These are phyloP conservation scores for Perilla frutescens DNA, from an alignment of 257 asterid species.

Conservation along the genomic window DNA sequence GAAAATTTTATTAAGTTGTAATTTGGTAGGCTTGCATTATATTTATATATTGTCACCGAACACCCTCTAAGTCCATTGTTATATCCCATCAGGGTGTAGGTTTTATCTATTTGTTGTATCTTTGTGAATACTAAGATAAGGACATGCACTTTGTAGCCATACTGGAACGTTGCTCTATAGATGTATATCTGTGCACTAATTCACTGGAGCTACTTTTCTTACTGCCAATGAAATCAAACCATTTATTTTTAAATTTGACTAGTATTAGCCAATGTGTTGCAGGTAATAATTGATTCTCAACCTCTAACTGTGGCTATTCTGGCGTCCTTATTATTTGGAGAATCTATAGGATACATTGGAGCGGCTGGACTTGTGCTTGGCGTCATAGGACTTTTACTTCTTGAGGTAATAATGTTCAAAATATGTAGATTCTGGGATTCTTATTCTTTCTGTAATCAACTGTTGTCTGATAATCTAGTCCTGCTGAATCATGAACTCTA, in stretches of 20 bases:
- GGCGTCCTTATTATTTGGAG: conserved; percentile 88
- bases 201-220: conserved; percentile 15
- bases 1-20: background rate
- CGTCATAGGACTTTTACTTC: conserved; percentile 84
- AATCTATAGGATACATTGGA: conserved; percentile 76
- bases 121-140: conserved; percentile 16
- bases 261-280: conserved; percentile 42
- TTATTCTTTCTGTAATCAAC: conserved; percentile 14
- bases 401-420: conserved; percentile 62
- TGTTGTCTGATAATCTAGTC: conserved; percentile 10
- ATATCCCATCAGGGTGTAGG: background rate
- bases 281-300: conserved; percentile 98
- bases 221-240: conserved; percentile 11
- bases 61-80: background rate
- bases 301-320: conserved; percentile 94
- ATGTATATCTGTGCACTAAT: conserved; percentile 14
- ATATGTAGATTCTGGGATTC: conserved; percentile 17
- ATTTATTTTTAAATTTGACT: conserved; percentile 16
- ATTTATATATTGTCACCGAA: background rate
- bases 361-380: conserved; percentile 92
- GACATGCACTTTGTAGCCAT: conserved; percentile 9
- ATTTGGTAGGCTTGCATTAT: background rate
- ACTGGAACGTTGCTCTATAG: background rate
- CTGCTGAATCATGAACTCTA: conserved; percentile 15
- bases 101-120: conserved; percentile 9